Conservation (phyloP, 805 yeast species). For the Debaryomyces castellii region DNA sequence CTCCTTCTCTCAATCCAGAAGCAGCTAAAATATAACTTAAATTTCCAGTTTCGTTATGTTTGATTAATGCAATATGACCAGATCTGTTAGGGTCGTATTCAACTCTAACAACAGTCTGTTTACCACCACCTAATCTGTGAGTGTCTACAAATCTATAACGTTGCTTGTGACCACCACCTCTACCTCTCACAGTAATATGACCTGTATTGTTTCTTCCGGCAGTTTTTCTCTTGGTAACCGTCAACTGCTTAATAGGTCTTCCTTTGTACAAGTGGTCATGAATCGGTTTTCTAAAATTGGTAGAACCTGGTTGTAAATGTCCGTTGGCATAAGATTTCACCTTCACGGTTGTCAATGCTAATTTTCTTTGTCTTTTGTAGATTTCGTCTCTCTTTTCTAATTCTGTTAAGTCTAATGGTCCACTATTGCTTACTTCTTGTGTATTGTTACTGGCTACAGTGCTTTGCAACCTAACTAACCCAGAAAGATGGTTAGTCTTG, state of each 20-base stretch:
- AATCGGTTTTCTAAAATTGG: slow-evolving; percentile 86
- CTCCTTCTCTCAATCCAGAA: slow-evolving; percentile 92
- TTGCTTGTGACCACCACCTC: slow-evolving; percentile 96
- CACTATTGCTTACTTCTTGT: neutral
- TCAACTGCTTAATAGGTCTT: slow-evolving; percentile 71
- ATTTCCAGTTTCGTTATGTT: slow-evolving; percentile 59
- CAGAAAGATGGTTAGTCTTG: neutral
- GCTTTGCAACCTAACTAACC: slow-evolving; percentile 11
- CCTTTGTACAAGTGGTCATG: slow-evolving; percentile 88
- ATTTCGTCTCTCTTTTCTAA: slow-evolving; percentile 78
- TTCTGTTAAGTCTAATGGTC: slow-evolving; percentile 52
- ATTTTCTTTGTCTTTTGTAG: slow-evolving; percentile 68
- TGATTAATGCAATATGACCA: slow-evolving; percentile 85
- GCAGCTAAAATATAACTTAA: slow-evolving; percentile 84
- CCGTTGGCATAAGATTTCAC: slow-evolving; percentile 75
- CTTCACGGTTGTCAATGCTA: slow-evolving; percentile 66
- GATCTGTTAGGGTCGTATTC: slow-evolving; percentile 96
- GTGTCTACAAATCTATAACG: slow-evolving; percentile 83
- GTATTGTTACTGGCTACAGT: slow-evolving; percentile 4
- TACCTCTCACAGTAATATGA: slow-evolving; percentile 84
- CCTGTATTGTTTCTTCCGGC: slow-evolving; percentile 93
- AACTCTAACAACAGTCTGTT: slow-evolving; percentile 77
- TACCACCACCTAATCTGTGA: slow-evolving; percentile 63
- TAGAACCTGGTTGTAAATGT: slow-evolving; percentile 74
- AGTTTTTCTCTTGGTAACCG: slow-evolving; percentile 65